These are phyloP conservation scores for Clavispora phyllophila DNA, from an alignment of 805 yeast genomes.

Conservation along the genomic window DNA sequence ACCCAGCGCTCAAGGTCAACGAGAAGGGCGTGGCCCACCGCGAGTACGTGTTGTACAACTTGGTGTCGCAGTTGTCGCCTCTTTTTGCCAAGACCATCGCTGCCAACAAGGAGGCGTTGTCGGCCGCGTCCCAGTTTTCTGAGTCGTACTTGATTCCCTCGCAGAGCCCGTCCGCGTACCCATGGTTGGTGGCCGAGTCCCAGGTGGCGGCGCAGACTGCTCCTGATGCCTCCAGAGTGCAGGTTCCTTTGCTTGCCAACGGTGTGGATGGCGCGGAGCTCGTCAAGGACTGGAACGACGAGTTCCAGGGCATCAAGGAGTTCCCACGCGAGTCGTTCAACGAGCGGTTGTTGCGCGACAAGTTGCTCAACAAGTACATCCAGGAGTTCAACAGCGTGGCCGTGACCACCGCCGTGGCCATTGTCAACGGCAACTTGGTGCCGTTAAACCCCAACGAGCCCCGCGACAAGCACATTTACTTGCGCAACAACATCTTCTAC, in stretches of 20 bases:
- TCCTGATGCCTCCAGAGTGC: conserved; percentile 61
- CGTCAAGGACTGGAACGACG: conserved; percentile 84
- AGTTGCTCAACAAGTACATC: conserved; percentile 61
- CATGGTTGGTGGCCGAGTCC: conserved; percentile 62
- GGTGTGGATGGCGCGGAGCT: conserved; percentile 58
- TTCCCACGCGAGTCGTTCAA: conserved; percentile 53
- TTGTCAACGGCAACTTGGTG: conserved; percentile 65
- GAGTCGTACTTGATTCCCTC: conserved; percentile 60
- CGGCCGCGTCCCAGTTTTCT: conserved; percentile 37
- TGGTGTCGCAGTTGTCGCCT: conserved; percentile 65
- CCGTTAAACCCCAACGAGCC: conserved; percentile 81
- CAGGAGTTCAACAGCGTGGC: conserved; percentile 76
- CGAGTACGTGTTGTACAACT: conserved; percentile 52
- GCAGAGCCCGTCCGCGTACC: conserved; percentile 55
- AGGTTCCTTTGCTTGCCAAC: conserved; percentile 46
- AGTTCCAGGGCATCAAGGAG: conserved; percentile 77
- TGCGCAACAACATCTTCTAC: conserved; percentile 82
- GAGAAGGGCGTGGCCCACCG: conserved; percentile 29
- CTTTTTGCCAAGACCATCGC: conserved; percentile 49
- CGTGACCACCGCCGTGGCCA: conserved; percentile 70
- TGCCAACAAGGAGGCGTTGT: conserved; percentile 43
- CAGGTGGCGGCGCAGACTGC: conserved; percentile 10
- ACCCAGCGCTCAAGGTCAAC: conserved; percentile 50
- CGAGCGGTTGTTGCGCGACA: conserved; percentile 72
- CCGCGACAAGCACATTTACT: conserved; percentile 56